Percentiles rank a stretch among this genome's conserved stretches.
Evolutionary conservation across 352 stramenopile species (phyloP).

Genomic region (Phytophthora meadii): DNA sequence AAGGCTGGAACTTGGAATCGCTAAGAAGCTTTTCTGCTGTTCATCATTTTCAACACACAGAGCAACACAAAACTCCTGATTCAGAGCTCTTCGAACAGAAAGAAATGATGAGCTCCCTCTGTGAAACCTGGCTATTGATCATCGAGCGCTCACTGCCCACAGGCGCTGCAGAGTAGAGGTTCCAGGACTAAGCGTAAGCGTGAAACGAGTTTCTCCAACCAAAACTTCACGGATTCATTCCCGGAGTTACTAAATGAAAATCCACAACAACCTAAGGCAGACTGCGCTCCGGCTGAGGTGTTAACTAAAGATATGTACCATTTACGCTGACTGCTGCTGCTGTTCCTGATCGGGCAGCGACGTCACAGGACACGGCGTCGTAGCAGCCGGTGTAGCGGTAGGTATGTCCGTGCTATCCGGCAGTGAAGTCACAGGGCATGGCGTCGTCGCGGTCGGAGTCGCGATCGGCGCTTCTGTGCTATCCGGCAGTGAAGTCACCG

Average conservation of each 20-base stretch:
- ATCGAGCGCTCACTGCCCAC: too few species aligned
- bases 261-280: slow-evolving; percentile 5
- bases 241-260: slow-evolving; percentile 22
- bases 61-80: too few species aligned
- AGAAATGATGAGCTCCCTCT: too few species aligned
- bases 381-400: background rate
- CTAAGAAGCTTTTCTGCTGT: too few species aligned
- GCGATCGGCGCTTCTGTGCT: slow-evolving; percentile 1
- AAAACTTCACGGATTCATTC: slow-evolving; percentile 25
- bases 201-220: background rate
- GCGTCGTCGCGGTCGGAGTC: slow-evolving; percentile 7
- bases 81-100: too few species aligned
- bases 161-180: too few species aligned
- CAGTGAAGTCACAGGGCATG: slow-evolving; percentile 24
- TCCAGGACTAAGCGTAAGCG: too few species aligned
- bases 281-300: slow-evolving; percentile 5
- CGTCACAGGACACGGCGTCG: slow-evolving; percentile 17
- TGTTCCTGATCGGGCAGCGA: slow-evolving; percentile 20
- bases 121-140: too few species aligned
- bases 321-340: slow-evolving; percentile 23
- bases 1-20: too few species aligned
- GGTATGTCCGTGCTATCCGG: slow-evolving; percentile 6
- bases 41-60: too few species aligned
- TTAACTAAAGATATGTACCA: slow-evolving; percentile 5
- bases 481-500: slow-evolving; percentile 19